phyloP scores from a whole-genome alignment of 2,329 filamentous ascomycete genomes.

The Aaosphaeria arxii region DNA sequence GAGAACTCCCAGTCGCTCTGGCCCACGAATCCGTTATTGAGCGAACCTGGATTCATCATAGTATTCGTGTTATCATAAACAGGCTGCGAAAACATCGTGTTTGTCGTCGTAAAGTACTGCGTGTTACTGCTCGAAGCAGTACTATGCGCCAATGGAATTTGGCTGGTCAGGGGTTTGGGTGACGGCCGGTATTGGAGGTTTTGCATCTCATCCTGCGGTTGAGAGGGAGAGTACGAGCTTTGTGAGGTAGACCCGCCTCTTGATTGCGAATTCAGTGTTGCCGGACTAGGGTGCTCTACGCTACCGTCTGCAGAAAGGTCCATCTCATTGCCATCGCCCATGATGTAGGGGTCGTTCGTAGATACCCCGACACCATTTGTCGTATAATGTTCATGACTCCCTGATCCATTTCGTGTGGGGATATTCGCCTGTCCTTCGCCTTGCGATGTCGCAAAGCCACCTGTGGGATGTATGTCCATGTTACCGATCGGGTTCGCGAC shows the following conservation, averaged over 20 bases:
- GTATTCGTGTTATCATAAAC: conserved; percentile 3
- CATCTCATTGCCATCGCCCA: conserved; percentile 31
- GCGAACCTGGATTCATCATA: conserved; percentile 11
- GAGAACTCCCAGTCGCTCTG: conserved; percentile 33
- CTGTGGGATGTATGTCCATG: conserved; percentile 15
- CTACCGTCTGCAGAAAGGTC: conserved; percentile 29
- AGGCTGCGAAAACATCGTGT: conserved; percentile 10
- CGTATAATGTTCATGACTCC: conserved; percentile 4
- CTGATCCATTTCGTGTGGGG: conserved; percentile 8
- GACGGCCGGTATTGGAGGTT: conserved; percentile 28
- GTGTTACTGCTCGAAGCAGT: conserved; percentile 3
- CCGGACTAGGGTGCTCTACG: conserved; percentile 29
- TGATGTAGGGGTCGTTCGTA: conserved; percentile 6
- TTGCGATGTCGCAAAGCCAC: conserved; percentile 6
- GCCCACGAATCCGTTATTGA: conserved; percentile 19
- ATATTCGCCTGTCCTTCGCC: conserved; percentile 4
- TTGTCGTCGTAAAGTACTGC: conserved; percentile 11
- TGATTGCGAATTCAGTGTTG: conserved; percentile 27
- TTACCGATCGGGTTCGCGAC: conserved; percentile 17
- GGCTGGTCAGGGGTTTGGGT: conserved; percentile 15
- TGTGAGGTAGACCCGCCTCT: conserved; percentile 32
- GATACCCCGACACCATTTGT: conserved; percentile 1
- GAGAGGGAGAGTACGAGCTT: conserved; percentile 30
- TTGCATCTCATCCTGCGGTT: conserved; percentile 12
- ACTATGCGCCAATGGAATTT: conserved; percentile 5